A percentile compares a stretch with the other conserved stretches of the same genome.
Evolutionary conservation across 2,329 filamentous ascomycete genomes (phyloP).

Genomic region (Periconia sp.): DNA sequence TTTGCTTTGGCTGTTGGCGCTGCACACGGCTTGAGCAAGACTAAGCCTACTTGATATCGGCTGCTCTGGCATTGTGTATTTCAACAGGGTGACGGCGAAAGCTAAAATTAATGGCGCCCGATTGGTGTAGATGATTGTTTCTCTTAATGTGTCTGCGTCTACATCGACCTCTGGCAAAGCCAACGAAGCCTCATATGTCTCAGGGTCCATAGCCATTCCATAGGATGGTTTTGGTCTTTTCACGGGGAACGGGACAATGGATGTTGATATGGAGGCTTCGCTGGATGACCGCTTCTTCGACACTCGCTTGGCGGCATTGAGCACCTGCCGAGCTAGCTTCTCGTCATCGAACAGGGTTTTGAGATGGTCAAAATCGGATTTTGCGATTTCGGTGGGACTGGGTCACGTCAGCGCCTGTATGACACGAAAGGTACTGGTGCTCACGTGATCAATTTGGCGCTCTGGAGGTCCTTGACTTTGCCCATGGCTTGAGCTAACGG

Average conservation of each 20-base stretch:
- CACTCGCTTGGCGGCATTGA: conserved; percentile 59
- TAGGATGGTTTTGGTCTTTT: conserved; percentile 41
- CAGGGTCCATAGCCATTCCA: conserved; percentile 45
- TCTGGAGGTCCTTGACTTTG: conserved; percentile 58
- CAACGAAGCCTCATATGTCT: conserved; percentile 65
- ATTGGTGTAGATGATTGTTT: conserved; percentile 69
- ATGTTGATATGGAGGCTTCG: conserved; percentile 21
- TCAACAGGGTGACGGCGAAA: conserved; percentile 72
- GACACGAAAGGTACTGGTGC: conserved; percentile 25
- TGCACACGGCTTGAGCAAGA: conserved; percentile 80
- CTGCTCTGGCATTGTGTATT: conserved; percentile 83
- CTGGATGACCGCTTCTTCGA: conserved; percentile 57
- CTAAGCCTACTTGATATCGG: conserved; percentile 82
- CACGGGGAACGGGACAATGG: conserved; percentile 25
- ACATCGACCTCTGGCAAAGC: conserved; percentile 57
- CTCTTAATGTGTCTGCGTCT: conserved; percentile 62
- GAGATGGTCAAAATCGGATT: conserved; percentile 48
- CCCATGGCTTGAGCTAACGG: conserved; percentile 57
- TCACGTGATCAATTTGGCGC: conserved; percentile 55
- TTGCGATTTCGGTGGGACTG: conserved; percentile 52
- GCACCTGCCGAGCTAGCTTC: conserved; percentile 58
- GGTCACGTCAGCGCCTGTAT: conserved; percentile 11
- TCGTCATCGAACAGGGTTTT: conserved; percentile 52
- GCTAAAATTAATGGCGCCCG: conserved; percentile 80
- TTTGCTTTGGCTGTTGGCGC: conserved; percentile 76